Base-by-base conservation (phyloP, 495 filamentous ascomycete genomes). In the Penicillium manginii region DNA sequence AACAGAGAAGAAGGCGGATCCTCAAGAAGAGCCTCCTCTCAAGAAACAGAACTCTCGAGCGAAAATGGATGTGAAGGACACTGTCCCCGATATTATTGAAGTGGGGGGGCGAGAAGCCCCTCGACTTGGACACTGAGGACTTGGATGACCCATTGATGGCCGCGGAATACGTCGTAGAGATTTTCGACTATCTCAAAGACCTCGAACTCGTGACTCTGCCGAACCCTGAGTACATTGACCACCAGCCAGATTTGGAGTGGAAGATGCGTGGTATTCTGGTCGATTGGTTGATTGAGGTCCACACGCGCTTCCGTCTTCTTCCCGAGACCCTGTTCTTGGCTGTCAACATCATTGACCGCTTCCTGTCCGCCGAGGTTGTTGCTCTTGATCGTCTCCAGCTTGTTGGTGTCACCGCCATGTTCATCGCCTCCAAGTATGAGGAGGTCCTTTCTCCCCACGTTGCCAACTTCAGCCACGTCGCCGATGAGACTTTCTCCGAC, bases 361-460 rank as follows among this genome's bases (percentile, higher is more conserved):
- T 98, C 80, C 84, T 98, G 50, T 96, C 92, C 4, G 84, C 84
- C 57, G 96, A 97, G 77, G 86, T 96, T 39, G 96, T 98, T 33
- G 90, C 93, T 72, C 83, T 98, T 50, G 94, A 98, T 65, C 92
- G 92, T 55, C 85, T 98, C 8, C 94, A 98, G 74, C 83, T 98
- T 12, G 94, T 98, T 59, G 94, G 94, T 69, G 91, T 98, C 60
- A 96, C 94, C 48, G 94, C 94, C 69, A 98, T 98, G 94, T 84
- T 98, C 81, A 96, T 98, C 70, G 94, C 96, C 19, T 93, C 93
- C 63, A 98, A 98, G 78, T 98, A 98, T 65, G 94, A 98, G 73
- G 94, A 98, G 67, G 92, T 98, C 53, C 84, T 98, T 21, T 97
- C 94, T 4, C 96, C 94, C 32, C 94, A 98, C 69, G 91, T 98